Conservation (phyloP, 2,329 filamentous ascomycete species). For the Ploettnerulaceae sp. region DNA sequence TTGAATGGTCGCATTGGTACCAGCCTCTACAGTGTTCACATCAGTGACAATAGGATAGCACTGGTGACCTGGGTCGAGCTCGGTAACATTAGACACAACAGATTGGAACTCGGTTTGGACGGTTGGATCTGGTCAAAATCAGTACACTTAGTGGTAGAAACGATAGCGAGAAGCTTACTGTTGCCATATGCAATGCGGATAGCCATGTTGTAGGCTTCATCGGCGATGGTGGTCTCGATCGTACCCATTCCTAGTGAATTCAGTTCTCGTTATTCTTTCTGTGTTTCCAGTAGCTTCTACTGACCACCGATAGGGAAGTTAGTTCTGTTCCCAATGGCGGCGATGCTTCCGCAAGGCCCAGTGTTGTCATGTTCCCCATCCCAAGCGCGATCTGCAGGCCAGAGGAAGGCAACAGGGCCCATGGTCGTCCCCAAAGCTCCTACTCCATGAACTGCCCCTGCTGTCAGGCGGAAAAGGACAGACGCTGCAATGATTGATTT, state of each 20-base stretch:
- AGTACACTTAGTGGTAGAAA: background rate
- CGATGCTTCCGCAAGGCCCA: slow-evolving; percentile 51
- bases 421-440: slow-evolving; percentile 27
- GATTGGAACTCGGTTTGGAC: slow-evolving; percentile 41
- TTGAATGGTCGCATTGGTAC: slow-evolving; percentile 45
- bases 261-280: no score
- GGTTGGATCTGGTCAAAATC: slow-evolving; percentile 35
- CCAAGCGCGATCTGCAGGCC: slow-evolving; percentile 55
- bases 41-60: slow-evolving; percentile 40
- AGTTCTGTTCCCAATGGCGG: slow-evolving; percentile 45
- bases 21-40: slow-evolving; percentile 35
- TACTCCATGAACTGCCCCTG: slow-evolving; percentile 12
- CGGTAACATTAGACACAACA: slow-evolving; percentile 33
- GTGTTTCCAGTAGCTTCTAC: slow-evolving; percentile 16
- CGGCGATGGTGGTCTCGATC: slow-evolving; percentile 51
- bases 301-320: slow-evolving; percentile 52
- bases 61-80: slow-evolving; percentile 43
- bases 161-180: slow-evolving; percentile 35
- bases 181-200: slow-evolving; percentile 49
- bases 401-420: slow-evolving; percentile 56
- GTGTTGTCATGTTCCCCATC: slow-evolving; percentile 49
- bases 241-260: slow-evolving; percentile 45
- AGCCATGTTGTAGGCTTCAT: slow-evolving; percentile 51
- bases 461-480: slow-evolving; percentile 3
- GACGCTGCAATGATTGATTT: slow-evolving; percentile 8